Evolutionary conservation across 2,329 filamentous ascomycete species (phyloP).

Genomic region (Diaporthe sp.): DNA sequence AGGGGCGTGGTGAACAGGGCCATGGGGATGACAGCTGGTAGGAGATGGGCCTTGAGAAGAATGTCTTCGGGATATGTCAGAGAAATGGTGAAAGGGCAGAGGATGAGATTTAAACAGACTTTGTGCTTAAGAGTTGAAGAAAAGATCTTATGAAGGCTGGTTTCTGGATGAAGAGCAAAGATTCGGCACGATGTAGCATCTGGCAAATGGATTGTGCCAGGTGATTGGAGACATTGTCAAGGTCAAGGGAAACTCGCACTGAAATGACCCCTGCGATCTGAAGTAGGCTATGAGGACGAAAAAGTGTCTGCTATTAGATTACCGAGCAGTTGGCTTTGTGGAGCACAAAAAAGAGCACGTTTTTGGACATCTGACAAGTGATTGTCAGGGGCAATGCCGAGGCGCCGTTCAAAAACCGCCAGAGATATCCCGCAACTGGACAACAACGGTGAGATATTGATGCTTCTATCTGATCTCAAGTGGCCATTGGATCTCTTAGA

Average conservation of each 20-base stretch:
- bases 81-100: not conserved
- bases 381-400: not conserved
- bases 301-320: accelerated
- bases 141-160: too few species aligned
- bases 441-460: not conserved
- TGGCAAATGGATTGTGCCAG: not conserved
- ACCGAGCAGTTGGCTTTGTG: not conserved
- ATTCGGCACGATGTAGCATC: not conserved
- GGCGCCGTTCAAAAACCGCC: not conserved
- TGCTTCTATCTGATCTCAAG: accelerated
- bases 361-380: not conserved
- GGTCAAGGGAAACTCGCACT: not conserved
- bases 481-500: accelerated
- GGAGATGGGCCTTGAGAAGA: not conserved
- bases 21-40: not conserved
- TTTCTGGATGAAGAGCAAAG: not conserved
- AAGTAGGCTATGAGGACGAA: too few species aligned
- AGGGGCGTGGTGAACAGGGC: not conserved
- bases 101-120: not conserved
- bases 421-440: not conserved
- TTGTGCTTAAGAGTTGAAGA: too few species aligned
- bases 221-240: not conserved
- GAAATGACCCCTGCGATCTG: not conserved
- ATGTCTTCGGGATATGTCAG: not conserved
- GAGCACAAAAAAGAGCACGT: too few species aligned